Evolutionary conservation across 2,329 filamentous ascomycete genomes (phyloP), one percentile per base, ranked within the genome.

Genomic region (Cordyceps sp.): DNA sequence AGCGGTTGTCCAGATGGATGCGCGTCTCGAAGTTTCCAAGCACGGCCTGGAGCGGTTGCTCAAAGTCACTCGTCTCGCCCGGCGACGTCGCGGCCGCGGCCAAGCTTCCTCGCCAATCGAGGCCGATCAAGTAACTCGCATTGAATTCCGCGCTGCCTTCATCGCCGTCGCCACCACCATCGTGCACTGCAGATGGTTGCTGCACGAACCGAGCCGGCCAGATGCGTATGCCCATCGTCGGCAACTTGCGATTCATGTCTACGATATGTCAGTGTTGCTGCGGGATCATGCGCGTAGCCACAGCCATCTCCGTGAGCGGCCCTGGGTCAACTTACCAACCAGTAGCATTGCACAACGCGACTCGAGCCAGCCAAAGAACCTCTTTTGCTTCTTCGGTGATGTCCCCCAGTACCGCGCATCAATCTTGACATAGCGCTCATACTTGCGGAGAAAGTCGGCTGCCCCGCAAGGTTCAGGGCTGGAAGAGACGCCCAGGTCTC

Each of bases 331-430:
- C 62, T 51, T 52, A 71, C 69, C 68, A 37, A 70, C 64, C 15
- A 78, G 58, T 22, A 79, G 52, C 36, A 59, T 53, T 2, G 71
- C 58, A 33, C 65, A 72, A 33, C 67, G 61, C 7, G 69, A 74
- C 42, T 78, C 73, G 3, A 79, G 48, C 73, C 73, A 78, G 10
- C 69, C 69, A 0, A 78, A 53, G 30, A 76, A 62, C 10, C 58
- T 54, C 15, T 62, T 65, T 1, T 70, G 68, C 33, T 64, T 69
- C 1, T 59, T 52, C 2, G 61, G 50, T 3, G 69, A 70, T 6
- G 63, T 51, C 2, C 72, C 73, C 75, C 75, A 80, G 48, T 74
- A 79, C 29, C 74, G 69, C 1, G 70, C 59, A 35, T 75, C 66
- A 32, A 80, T 62, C 42, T 66, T 69, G 35, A 73, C 50, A 42